Conservation (phyloP, 768 basidiomycete genomes). For the Panaeolus cyanescens region DNA sequence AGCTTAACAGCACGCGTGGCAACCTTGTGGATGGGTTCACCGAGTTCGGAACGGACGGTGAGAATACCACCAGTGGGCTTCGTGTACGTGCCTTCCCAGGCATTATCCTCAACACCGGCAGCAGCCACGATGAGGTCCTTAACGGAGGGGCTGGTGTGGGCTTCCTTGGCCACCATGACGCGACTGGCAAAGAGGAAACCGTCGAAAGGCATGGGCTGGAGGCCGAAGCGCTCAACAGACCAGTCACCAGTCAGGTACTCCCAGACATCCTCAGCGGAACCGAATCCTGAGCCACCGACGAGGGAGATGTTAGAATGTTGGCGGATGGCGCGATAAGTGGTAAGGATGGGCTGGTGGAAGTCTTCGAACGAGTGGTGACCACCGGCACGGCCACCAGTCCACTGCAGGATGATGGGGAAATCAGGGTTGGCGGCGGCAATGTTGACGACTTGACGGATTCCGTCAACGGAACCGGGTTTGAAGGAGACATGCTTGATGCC, state of each 20-base stretch:
- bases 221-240: conserved; percentile 77
- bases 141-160: conserved; percentile 91
- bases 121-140: conserved; percentile 97
- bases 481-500: conserved; percentile 97
- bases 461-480: conserved; percentile 98
- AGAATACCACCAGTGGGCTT: conserved; percentile 96
- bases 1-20: conserved; percentile 96
- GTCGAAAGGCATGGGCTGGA: conserved; percentile 98
- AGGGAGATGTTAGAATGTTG: conserved; percentile 87
- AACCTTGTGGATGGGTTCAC: conserved; percentile 99
- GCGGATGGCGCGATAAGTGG: conserved; percentile 89
- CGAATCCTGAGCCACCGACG: conserved; percentile 94
- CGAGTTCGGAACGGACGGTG: conserved; percentile 96
- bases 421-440: conserved; percentile 93
- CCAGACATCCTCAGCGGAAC: conserved; percentile 93
- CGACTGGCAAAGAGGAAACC: conserved; percentile 96
- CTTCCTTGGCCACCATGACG: conserved; percentile 99
- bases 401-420: conserved; percentile 97
- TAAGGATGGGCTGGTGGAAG: conserved; percentile 93
- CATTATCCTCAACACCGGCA: conserved; percentile 83
- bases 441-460: conserved; percentile 95
- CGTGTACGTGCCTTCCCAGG: conserved; percentile 94
- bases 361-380: conserved; percentile 99
- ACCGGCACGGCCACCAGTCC: conserved; percentile 99
- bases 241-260: conserved; percentile 97